A percentile compares a stretch with the other conserved stretches of the same genome.
phyloP scores from a whole-genome alignment of 495 filamentous ascomycete genomes.

The Podospora conica region DNA sequence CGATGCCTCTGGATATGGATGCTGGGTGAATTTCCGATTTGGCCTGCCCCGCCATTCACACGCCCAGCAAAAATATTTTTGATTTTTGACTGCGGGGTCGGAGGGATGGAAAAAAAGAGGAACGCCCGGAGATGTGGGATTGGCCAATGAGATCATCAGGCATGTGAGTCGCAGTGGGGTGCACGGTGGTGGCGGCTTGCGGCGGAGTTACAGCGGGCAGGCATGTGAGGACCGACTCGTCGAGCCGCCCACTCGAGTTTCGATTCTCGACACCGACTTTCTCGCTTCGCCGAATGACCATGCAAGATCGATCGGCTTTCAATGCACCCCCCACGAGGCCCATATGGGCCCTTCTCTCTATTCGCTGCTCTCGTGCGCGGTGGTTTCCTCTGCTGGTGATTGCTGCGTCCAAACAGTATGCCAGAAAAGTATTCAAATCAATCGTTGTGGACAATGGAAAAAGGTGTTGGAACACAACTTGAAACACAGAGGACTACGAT shows the following conservation, averaged over 20 bases:
- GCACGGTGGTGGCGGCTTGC: not conserved
- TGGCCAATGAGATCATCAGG: not conserved
- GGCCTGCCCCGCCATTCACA: not conserved
- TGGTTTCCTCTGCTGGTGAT: not conserved
- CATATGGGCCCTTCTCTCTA: not conserved
- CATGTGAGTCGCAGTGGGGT: not conserved
- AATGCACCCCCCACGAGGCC: not conserved
- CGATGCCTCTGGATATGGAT: slow-evolving; percentile 7
- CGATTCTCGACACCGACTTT: not conserved
- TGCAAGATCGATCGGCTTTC: not conserved
- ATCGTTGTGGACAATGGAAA: too few species aligned
- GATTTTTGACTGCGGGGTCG: not conserved
- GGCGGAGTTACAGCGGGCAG: not conserved
- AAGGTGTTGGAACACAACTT: not conserved
- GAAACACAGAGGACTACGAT: not conserved
- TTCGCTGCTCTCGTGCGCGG: not conserved
- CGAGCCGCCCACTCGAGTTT: not conserved
- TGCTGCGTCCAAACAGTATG: not conserved
- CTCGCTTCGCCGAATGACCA: not conserved
- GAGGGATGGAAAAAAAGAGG: not conserved
- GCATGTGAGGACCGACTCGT: not conserved
- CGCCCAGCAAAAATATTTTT: not conserved
- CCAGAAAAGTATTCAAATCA: not conserved
- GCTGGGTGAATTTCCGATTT: not conserved
- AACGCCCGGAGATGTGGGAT: not conserved